These are phyloP conservation scores for Podila horticola DNA, from an alignment of 192 early-diverging fungal species.

Conservation along the genomic window DNA sequence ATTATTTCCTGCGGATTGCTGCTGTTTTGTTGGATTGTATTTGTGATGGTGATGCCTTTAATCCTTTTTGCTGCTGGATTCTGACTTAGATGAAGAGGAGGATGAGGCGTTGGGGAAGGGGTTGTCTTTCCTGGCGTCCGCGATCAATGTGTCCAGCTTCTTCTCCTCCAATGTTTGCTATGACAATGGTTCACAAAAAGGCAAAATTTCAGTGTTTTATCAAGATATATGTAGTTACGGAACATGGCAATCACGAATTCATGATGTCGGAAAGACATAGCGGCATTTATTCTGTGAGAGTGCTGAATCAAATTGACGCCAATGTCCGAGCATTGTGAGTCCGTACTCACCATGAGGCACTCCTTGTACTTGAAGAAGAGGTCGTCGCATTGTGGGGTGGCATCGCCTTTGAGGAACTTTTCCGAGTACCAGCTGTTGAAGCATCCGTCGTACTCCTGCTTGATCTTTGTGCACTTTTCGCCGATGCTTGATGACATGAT, in stretches of 20 bases:
- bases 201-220: too few relatives aligned
- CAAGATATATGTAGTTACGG: too few relatives aligned
- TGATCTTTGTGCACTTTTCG: slow-evolving; percentile 79
- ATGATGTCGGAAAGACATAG: too few relatives aligned
- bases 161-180: slow-evolving; percentile 83
- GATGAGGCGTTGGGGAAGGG: slow-evolving; percentile 59
- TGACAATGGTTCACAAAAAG: not conserved
- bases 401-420: slow-evolving; percentile 91
- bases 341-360: slow-evolving; percentile 78
- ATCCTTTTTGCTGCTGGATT: too few relatives aligned
- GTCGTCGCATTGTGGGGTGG: slow-evolving; percentile 81
- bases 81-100: slow-evolving; percentile 6
- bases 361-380: slow-evolving; percentile 85
- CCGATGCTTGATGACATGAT: slow-evolving; percentile 72
- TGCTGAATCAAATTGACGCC: too few relatives aligned
- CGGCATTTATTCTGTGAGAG: too few relatives aligned
- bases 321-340: too few relatives aligned
- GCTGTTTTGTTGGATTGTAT: too few relatives aligned
- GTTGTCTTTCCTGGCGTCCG: slow-evolving; percentile 83
- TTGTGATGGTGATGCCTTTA: too few relatives aligned
- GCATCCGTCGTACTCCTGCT: slow-evolving; percentile 89
- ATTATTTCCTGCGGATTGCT: too few relatives aligned
- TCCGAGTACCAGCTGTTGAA: slow-evolving; percentile 98
- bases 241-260: too few relatives aligned
- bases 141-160: slow-evolving; percentile 84